phyloP scores from a whole-genome alignment of 768 basidiomycete genomes.

The Brasilioporus rufonigricans region DNA sequence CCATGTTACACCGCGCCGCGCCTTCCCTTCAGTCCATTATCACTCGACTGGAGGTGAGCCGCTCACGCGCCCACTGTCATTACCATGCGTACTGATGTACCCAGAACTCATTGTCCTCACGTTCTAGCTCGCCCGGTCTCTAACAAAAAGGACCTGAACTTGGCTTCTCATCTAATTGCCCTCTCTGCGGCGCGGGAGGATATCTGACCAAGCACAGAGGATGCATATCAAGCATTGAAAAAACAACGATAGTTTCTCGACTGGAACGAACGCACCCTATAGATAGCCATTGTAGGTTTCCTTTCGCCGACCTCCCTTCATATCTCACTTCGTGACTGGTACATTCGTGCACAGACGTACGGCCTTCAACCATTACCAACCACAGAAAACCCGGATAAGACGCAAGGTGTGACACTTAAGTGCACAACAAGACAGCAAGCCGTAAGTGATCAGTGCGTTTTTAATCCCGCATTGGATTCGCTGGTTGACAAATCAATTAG shows the following conservation, averaged over 20 bases:
- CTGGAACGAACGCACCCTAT: slow-evolving; percentile 6
- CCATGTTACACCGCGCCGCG: too few relatives aligned
- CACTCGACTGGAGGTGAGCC: too few relatives aligned
- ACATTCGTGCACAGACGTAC: neutral
- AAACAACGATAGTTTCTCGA: too few relatives aligned
- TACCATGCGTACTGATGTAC: too few relatives aligned
- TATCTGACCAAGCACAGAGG: neutral
- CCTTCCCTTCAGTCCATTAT: too few relatives aligned
- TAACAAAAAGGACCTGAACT: too few relatives aligned
- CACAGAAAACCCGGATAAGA: neutral
- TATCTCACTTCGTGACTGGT: too few relatives aligned
- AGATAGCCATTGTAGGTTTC: neutral
- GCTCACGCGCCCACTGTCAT: too few relatives aligned
- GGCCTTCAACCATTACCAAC: neutral
- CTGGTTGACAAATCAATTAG: neutral
- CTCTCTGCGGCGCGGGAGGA: neutral
- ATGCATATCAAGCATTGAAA: neutral
- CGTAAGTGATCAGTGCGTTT: neutral
- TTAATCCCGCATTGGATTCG: neutral
- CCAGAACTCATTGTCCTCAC: too few relatives aligned
- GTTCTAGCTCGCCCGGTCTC: too few relatives aligned
- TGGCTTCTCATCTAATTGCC: too few relatives aligned
- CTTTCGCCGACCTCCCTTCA: neutral
- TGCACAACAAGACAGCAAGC: neutral
- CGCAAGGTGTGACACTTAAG: neutral